Evolutionary conservation across 1,284 basidiomycete species (phyloP).

Genomic region (Polyporus tsugae): DNA sequence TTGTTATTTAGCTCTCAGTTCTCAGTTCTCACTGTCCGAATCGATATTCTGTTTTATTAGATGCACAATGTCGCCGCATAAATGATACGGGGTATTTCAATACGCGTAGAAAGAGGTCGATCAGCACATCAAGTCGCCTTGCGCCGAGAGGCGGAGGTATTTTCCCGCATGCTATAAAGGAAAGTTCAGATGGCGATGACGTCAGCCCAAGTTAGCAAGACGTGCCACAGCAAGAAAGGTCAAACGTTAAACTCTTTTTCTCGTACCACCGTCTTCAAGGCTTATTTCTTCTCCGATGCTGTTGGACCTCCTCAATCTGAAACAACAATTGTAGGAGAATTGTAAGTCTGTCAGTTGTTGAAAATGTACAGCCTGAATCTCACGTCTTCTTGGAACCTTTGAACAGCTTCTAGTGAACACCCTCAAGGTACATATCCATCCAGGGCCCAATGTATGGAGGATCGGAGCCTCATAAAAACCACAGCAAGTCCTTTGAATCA

Average conservation of each 20-base stretch:
- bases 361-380: background rate
- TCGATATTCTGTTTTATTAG: too few species aligned
- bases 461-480: background rate
- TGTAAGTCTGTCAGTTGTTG: background rate
- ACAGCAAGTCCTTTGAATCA: background rate
- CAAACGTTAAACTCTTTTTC: background rate
- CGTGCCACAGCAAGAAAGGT: background rate
- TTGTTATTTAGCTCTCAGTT: background rate
- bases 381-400: background rate
- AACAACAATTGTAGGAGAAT: background rate
- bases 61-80: background rate
- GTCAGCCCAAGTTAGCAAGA: background rate
- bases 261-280: constrained; percentile 4
- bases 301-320: background rate
- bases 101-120: background rate
- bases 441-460: background rate
- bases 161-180: background rate
- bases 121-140: background rate
- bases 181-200: background rate
- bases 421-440: background rate
- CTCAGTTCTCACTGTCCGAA: background rate
- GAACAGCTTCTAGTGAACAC: background rate
- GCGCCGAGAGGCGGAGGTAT: background rate
- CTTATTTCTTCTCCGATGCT: too few species aligned
- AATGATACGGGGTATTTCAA: background rate